These are phyloP conservation scores for Ogataea hybrid DNA, from an alignment of 1,139 yeast species.

Conservation along the genomic window DNA sequence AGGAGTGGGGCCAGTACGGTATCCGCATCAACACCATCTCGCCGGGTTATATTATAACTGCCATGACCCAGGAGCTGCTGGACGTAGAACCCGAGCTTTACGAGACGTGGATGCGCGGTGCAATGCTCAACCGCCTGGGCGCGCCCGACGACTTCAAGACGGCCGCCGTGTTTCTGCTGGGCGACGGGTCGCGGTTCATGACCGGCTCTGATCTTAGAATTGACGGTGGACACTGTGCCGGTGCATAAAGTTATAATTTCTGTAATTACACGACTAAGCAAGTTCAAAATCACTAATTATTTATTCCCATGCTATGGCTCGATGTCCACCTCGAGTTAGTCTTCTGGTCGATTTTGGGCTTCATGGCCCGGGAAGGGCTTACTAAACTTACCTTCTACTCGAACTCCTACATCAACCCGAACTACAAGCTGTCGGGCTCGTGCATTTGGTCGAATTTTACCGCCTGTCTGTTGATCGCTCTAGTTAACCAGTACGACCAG, in stretches of 20 bases:
- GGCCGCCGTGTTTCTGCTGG: slow-evolving; percentile 15
- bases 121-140: slow-evolving; percentile 16
- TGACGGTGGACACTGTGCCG: slow-evolving; percentile 19
- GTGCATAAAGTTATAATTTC: slow-evolving; percentile 5
- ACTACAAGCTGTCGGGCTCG: slow-evolving; percentile 40
- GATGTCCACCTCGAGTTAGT: slow-evolving; percentile 11
- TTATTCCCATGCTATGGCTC: neutral
- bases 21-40: slow-evolving; percentile 18
- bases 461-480: slow-evolving; percentile 74
- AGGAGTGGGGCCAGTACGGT: slow-evolving; percentile 20
- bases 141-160: slow-evolving; percentile 16
- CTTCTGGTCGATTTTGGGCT: slow-evolving; percentile 31
- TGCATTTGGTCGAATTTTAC: slow-evolving; percentile 81
- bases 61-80: slow-evolving; percentile 15
- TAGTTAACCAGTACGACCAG: slow-evolving; percentile 32
- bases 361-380: slow-evolving; percentile 31
- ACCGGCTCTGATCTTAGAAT: slow-evolving; percentile 18
- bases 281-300: neutral
- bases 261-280: neutral
- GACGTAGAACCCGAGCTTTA: slow-evolving; percentile 12
- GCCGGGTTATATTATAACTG: slow-evolving; percentile 17
- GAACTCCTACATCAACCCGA: slow-evolving; percentile 34
- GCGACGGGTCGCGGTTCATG: slow-evolving; percentile 17
- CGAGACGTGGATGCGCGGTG: slow-evolving; percentile 19
- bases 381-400: slow-evolving; percentile 24